Base-by-base conservation (phyloP, 495 filamentous ascomycete species). In the Aspergillus avenaceus region DNA sequence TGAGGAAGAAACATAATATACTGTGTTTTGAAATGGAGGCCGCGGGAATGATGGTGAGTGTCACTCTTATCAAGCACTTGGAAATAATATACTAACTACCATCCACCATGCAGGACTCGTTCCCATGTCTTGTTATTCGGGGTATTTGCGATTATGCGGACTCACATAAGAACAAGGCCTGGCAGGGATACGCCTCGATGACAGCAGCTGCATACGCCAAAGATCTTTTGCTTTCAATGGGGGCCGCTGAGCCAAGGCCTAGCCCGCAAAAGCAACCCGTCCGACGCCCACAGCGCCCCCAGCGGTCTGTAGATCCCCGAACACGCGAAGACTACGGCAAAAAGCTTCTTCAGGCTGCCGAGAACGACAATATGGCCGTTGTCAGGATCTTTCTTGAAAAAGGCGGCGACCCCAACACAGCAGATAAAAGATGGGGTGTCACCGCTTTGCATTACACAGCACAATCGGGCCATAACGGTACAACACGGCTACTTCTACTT, bases 21-120 rank as follows among this genome's bases (percentile, higher is more conserved):
- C 50, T 75, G 3, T 75, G 66, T 37, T 71, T 78, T 43, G 72
- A 77, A 43, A 78, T 74, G 66, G 73, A 79, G 50, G 65, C 69
- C 13, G 75, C 72, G 11, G 74, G 73, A 2, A 29, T 77, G 9
- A 64, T 68, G 58, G 56, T 61, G 31, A 37, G 22, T 11, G n/a
- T n/a, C n/a, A n/a, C n/a, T n/a, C n/a, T n/a, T n/a, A n/a, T n/a
- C n/a, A n/a, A n/a, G n/a, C n/a, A n/a, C n/a, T n/a, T n/a, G n/a
- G n/a, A n/a, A n/a, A n/a, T n/a, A n/a, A n/a, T n/a, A n/a, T n/a
- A n/a, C n/a, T n/a, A n/a, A n/a, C n/a, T n/a, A n/a, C n/a, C n/a
- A n/a, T n/a, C n/a, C n/a, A n/a, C n/a, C n/a, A n/a, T n/a, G n/a
- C n/a, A n/a, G n/a, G n/a, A n/a, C n/a, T n/a, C n/a, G n/a, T 32